Evolutionary conservation across 2,329 filamentous ascomycete genomes (phyloP), one percentile per base, ranked within the genome.

Genomic region (Didymella glomerata): DNA sequence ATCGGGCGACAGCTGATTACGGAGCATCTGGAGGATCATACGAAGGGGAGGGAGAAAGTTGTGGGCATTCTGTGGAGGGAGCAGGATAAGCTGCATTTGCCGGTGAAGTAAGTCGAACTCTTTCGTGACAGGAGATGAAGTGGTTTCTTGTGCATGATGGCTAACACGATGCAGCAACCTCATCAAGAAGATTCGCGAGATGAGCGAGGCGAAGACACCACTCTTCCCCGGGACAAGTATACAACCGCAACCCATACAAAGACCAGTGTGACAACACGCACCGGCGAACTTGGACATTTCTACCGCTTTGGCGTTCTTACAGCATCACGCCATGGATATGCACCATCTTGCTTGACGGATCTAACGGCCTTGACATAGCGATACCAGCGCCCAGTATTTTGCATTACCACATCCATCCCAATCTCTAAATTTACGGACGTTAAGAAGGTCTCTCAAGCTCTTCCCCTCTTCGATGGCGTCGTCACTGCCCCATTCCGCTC

Each of bases 1-100:
- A 80, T 82, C 0, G 85, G 85, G 24, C 83, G 85, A 58, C 77
- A 80, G 4, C 76, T 85, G 10, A 88, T 92, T 45, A 80, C 80
- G 18, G 79, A 84, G 47, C 90, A 92, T 69, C 84, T 88, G 62
- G 80, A 80, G 38, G 79, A 84, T 51, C 89, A 92, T 68, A 84
- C 86, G 40, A 79, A 81, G 49, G 84, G 86, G 58, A 78, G 83
- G 16, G 79, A 82, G 74, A 82, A 73, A 79, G 80, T 79, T 61
- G 73, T 84, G 38, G 72, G 78, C 50, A 69, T 83, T 82, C 76
- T 90, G 48, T 81, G 84, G 50, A 83, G 88, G 67, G 84, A 86
- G 65, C 78, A 76, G 60, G 63, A 73, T 44, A 68, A 61, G 62
- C 55, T 76, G 44, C 71, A 73, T 42, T 62, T 82, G 59, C 80